Evolutionary conservation across 768 basidiomycete genomes (phyloP).

Genomic region (Mycena galopus): DNA sequence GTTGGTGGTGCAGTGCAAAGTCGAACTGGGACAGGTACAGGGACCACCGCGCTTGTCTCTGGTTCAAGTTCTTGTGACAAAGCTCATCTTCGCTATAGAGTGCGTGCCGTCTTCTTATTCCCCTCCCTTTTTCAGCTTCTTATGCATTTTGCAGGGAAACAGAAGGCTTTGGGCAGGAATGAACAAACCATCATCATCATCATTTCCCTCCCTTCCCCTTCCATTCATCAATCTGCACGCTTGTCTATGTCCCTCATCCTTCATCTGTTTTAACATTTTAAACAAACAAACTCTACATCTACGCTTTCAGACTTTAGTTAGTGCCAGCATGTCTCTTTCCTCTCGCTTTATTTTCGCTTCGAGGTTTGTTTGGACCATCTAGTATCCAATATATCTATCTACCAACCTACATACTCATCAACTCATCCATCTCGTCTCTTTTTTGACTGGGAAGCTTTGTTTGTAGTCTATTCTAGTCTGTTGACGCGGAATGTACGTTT

Average conservation of each 20-base stretch:
- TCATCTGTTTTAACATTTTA: too few relatives aligned
- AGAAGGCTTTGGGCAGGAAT: slow-evolving; percentile 81
- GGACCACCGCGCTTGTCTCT: too few relatives aligned
- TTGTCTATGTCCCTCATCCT: neutral
- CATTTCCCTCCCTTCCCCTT: too few relatives aligned
- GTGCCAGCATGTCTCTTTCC: too few relatives aligned
- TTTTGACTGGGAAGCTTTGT: too few relatives aligned
- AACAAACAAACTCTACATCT: neutral
- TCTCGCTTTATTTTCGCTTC: neutral
- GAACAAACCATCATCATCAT: too few relatives aligned
- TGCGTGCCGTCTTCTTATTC: slow-evolving; percentile 54
- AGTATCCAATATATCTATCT: slow-evolving; percentile 8
- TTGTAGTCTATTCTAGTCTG: too few relatives aligned
- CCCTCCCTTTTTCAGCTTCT: neutral
- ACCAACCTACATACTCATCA: slow-evolving; percentile 9
- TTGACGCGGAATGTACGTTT: slow-evolving; percentile 13
- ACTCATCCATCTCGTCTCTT: too few relatives aligned
- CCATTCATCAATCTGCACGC: slow-evolving; percentile 4
- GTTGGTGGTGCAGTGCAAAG: too few relatives aligned
- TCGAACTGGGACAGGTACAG: too few relatives aligned
- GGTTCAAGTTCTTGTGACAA: slow-evolving; percentile 88
- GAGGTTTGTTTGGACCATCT: slow-evolving; percentile 7
- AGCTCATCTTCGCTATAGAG: slow-evolving; percentile 88
- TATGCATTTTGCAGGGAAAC: slow-evolving; percentile 68
- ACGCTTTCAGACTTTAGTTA: neutral